phyloP scores from a whole-genome alignment of 768 basidiomycete genomes.

The Lactifluus piperatus region DNA sequence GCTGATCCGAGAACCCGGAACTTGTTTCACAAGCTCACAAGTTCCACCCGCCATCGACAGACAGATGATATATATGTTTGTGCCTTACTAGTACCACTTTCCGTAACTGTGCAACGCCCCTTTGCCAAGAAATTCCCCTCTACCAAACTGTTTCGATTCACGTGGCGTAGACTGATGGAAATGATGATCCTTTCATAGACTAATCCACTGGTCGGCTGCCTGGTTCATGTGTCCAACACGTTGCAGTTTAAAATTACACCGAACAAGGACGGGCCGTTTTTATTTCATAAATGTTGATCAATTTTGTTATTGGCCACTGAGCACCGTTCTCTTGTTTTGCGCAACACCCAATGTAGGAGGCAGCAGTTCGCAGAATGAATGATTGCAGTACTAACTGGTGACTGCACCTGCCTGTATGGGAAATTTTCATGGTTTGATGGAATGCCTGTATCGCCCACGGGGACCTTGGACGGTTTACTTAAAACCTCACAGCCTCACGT shows the following conservation, averaged over 20 bases:
- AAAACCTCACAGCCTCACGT: background rate
- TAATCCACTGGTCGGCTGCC: background rate
- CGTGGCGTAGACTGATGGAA: background rate
- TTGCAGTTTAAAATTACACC: background rate
- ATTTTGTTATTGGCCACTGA: background rate
- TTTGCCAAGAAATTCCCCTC: background rate
- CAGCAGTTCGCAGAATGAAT: too few relatives aligned
- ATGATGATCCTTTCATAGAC: background rate
- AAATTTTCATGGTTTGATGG: background rate
- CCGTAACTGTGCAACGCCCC: background rate
- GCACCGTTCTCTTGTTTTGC: background rate
- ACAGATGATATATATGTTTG: background rate
- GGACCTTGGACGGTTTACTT: background rate
- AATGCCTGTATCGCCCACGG: background rate
- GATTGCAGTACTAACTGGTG: too few relatives aligned
- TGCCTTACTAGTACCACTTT: background rate
- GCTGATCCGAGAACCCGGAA: slow-evolving; percentile 23
- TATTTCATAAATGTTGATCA: background rate
- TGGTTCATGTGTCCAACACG: background rate
- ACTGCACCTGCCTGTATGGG: background rate
- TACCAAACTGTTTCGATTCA: background rate
- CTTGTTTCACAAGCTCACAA: background rate
- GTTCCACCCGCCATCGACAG: background rate
- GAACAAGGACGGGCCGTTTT: background rate
- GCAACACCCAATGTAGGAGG: background rate